Evolutionary conservation across 257 asterid species (phyloP).

Genomic region (Haberlea rhodopensis): DNA sequence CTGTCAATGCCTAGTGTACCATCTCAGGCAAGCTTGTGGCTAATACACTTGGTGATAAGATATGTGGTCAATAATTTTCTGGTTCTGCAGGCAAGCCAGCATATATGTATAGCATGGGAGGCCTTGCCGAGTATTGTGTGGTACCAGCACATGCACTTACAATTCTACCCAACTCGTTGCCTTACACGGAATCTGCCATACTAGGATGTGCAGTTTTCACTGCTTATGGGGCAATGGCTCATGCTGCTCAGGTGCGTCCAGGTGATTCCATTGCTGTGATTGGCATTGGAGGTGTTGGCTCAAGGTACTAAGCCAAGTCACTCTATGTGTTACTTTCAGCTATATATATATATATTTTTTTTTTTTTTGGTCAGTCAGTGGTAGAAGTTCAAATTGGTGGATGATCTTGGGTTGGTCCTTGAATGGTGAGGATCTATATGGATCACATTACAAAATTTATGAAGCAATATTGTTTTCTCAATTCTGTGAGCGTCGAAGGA

Average conservation of each 20-base stretch:
- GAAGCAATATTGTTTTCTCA: not conserved
- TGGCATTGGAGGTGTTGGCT: slow-evolving; percentile 98
- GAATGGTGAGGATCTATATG: slow-evolving; percentile 1
- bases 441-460: not conserved
- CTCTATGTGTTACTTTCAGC: too few species aligned
- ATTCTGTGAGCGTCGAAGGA: not conserved
- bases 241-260: slow-evolving; percentile 91
- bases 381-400: not conserved
- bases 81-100: slow-evolving; percentile 79
- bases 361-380: slow-evolving; percentile 18
- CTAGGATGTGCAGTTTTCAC: slow-evolving; percentile 97
- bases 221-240: slow-evolving; percentile 99
- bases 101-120: slow-evolving; percentile 99
- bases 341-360: too few species aligned
- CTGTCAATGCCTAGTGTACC: not conserved
- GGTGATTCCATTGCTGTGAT: slow-evolving; percentile 94
- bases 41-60: slow-evolving; percentile 24
- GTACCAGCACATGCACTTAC: slow-evolving; percentile 90
- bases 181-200: slow-evolving; percentile 91
- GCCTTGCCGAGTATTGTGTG: slow-evolving; percentile 95
- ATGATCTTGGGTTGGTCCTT: slow-evolving; percentile 17
- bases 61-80: slow-evolving; percentile 23
- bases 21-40: slow-evolving; percentile 15
- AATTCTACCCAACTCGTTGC: slow-evolving; percentile 68
- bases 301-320: slow-evolving; percentile 55